Conservation (phyloP, 306 rosid species). For the Ziziphus jujuba region DNA sequence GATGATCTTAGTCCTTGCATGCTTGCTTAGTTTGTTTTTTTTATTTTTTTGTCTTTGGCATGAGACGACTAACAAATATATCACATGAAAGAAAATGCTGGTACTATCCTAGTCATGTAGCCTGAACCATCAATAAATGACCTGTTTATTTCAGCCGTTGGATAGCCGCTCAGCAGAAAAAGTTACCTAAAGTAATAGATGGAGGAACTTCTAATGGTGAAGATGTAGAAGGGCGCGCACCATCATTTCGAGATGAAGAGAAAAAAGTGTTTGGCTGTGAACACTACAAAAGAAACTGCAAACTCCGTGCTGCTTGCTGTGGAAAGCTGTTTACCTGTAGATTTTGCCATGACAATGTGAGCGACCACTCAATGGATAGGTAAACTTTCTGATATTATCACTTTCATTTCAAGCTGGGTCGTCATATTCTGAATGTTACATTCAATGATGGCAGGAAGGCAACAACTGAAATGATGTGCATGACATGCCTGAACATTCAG, state of each 20-base stretch:
- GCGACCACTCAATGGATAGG: constrained; percentile 99
- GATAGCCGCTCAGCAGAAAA: constrained; percentile 98
- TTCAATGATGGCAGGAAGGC: constrained; percentile 66
- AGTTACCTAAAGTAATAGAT: constrained; percentile 61
- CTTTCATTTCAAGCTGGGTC: constrained; percentile 12
- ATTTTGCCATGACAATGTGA: constrained; percentile 97
- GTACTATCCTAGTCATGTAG: constrained; percentile 19
- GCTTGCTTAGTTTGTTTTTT: not conserved
- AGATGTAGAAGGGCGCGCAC: constrained; percentile 59
- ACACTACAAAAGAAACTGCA: constrained; percentile 98
- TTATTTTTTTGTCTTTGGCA: constrained; percentile 19
- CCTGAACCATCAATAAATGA: constrained; percentile 27
- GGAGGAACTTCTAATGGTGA: constrained; percentile 68
- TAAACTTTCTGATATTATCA: constrained; percentile 30
- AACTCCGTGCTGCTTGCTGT: constrained; percentile 95
- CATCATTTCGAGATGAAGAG: constrained; percentile 70
- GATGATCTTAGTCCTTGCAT: constrained; percentile 6
- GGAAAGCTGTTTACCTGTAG: constrained; percentile 91
- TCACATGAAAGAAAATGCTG: constrained; percentile 15
- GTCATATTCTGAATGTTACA: constrained; percentile 30
- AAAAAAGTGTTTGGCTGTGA: constrained; percentile 85
- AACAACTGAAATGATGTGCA: constrained; percentile 95
- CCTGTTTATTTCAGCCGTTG: constrained; percentile 68
- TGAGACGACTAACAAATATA: constrained; percentile 16
- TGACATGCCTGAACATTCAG: constrained; percentile 77